Percentiles rank a stretch among this genome's conserved stretches.
These are phyloP conservation scores for Podospora pseudoanserina DNA, from an alignment of 495 filamentous ascomycete genomes.

Conservation along the genomic window DNA sequence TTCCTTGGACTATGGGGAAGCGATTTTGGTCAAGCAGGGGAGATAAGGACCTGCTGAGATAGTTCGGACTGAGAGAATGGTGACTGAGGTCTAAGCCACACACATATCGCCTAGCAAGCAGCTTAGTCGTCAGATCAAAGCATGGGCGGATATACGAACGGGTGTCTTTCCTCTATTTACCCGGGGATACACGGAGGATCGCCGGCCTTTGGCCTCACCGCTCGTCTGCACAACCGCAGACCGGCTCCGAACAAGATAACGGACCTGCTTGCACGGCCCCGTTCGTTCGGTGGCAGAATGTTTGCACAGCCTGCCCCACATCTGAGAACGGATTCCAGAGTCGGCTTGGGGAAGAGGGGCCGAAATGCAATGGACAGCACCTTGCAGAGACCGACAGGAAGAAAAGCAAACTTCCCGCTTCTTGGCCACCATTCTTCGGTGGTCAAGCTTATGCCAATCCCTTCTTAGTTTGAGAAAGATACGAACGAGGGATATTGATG, in stretches of 20 bases:
- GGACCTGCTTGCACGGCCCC: constrained; percentile 9
- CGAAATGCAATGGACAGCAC: constrained; percentile 9
- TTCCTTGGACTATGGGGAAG: too few species aligned
- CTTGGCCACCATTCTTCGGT: neutral
- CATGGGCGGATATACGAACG: neutral
- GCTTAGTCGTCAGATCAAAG: neutral
- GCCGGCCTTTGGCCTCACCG: neutral
- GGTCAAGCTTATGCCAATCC: neutral
- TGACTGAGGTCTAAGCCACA: neutral
- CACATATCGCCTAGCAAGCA: neutral
- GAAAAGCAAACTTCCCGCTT: neutral
- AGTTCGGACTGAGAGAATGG: neutral
- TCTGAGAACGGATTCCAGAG: neutral
- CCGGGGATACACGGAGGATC: neutral
- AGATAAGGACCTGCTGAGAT: neutral
- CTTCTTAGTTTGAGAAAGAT: neutral
- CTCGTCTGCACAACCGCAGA: neutral
- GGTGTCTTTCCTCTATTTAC: neutral
- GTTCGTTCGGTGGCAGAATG: neutral
- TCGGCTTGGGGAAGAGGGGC: constrained; percentile 6
- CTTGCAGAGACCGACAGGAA: constrained; percentile 1
- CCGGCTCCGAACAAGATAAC: constrained; percentile 4
- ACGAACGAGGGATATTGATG: neutral
- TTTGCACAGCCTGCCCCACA: constrained; percentile 7
- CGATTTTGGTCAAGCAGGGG: too few species aligned